These are phyloP conservation scores for Ogataea paradorogensis DNA, from an alignment of 805 yeast genomes.

Conservation along the genomic window DNA sequence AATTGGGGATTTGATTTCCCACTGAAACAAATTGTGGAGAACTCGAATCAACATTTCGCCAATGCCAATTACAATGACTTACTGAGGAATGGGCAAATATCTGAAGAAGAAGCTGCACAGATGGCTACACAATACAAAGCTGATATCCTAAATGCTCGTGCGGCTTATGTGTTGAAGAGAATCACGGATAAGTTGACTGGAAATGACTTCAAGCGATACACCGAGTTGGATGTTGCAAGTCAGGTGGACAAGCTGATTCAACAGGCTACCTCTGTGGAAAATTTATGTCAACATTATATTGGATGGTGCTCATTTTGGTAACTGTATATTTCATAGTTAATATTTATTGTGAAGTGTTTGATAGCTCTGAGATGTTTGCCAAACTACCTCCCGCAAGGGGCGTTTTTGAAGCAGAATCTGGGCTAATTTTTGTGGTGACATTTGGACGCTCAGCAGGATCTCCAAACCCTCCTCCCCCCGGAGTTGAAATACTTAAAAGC, in stretches of 20 bases:
- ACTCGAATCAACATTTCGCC: slow-evolving; percentile 67
- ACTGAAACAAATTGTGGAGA: slow-evolving; percentile 68
- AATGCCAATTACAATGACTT: slow-evolving; percentile 68
- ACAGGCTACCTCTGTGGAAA: slow-evolving; percentile 95
- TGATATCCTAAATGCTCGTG: slow-evolving; percentile 82
- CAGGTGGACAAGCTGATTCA: slow-evolving; percentile 93
- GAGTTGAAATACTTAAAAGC: slow-evolving; percentile 3
- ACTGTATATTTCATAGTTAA: slow-evolving; percentile 4
- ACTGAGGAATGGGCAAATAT: slow-evolving; percentile 68
- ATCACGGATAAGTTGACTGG: slow-evolving; percentile 93
- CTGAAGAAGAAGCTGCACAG: slow-evolving; percentile 70
- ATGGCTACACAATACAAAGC: slow-evolving; percentile 68
- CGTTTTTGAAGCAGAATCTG: neutral
- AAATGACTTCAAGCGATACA: slow-evolving; percentile 75
- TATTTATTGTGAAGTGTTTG: slow-evolving; percentile 1
- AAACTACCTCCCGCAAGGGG: slow-evolving; percentile 1
- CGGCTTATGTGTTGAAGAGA: slow-evolving; percentile 82
- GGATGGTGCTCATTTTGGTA: slow-evolving; percentile 99
- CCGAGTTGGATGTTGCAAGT: slow-evolving; percentile 73
- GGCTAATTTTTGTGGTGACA: neutral
- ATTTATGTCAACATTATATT: slow-evolving; percentile 91
- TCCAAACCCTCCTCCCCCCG: slow-evolving; percentile 6
- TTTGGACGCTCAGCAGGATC: neutral
- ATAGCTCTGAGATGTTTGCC: neutral
- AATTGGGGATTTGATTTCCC: slow-evolving; percentile 99